Percentiles rank a stretch among this genome's conserved stretches.
Conservation (phyloP, 345 rosid species). For the Microthlaspi erraticum region DNA sequence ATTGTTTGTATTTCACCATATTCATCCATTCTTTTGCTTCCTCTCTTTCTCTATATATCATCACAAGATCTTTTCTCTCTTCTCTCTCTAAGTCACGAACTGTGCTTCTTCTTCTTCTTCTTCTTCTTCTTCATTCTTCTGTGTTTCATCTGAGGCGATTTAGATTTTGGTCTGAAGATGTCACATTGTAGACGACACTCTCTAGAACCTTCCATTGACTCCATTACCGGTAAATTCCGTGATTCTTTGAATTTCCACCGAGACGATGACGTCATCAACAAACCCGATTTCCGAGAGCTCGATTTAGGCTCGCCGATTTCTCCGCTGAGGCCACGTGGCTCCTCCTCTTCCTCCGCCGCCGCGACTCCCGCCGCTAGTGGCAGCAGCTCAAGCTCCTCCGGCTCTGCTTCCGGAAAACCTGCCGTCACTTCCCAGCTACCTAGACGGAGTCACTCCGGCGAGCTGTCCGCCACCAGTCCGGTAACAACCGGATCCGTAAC, state of each 20-base stretch:
- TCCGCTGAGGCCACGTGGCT: constrained; percentile 58
- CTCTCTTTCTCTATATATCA: constrained; percentile 40
- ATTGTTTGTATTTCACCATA: no score
- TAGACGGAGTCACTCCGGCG: constrained; percentile 63
- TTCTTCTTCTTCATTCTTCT: background rate
- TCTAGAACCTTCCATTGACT: constrained; percentile 46
- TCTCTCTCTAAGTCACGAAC: constrained; percentile 4
- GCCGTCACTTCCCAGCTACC: constrained; percentile 42
- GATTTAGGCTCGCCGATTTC: constrained; percentile 87
- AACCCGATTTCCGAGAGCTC: constrained; percentile 90
- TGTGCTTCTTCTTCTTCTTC: constrained; percentile 21
- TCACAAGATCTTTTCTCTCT: constrained; percentile 63
- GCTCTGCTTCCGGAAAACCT: constrained; percentile 46
- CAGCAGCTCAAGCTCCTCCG: constrained; percentile 48
- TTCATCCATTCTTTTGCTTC: constrained; percentile 24
- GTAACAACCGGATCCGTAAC: constrained; percentile 47
- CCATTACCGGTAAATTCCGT: constrained; percentile 51
- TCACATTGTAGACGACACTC: constrained; percentile 58
- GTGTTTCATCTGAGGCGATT: constrained; percentile 10
- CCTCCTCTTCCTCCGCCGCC: constrained; percentile 40
- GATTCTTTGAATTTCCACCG: constrained; percentile 52
- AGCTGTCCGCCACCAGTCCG: constrained; percentile 49
- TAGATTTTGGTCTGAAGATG: constrained; percentile 38
- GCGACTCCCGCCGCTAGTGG: constrained; percentile 40
- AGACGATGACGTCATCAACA: constrained; percentile 54